Evolutionary conservation across 805 yeast species (phyloP).

Genomic region (Debaryomyces prosopidis): DNA sequence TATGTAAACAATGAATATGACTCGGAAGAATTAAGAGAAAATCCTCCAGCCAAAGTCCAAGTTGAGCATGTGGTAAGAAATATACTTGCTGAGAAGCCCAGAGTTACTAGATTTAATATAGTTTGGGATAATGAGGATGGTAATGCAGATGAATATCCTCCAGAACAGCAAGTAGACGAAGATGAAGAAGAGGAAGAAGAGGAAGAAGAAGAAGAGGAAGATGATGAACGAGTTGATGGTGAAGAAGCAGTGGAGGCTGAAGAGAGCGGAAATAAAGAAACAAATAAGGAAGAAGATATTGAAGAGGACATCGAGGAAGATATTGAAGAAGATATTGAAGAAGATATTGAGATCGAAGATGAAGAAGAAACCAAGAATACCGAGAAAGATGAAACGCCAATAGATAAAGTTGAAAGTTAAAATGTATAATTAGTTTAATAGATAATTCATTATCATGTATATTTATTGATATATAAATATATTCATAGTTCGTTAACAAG

Average conservation of each 20-base stretch:
- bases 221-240: slow-evolving; percentile 40
- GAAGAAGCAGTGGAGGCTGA: slow-evolving; percentile 40
- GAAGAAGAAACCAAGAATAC: slow-evolving; percentile 2
- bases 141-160: slow-evolving; percentile 69
- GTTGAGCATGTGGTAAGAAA: slow-evolving; percentile 93
- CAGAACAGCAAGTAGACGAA: slow-evolving; percentile 68
- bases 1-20: slow-evolving; percentile 98
- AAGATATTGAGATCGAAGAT: slow-evolving; percentile 11
- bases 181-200: slow-evolving; percentile 56
- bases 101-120: slow-evolving; percentile 94
- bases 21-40: slow-evolving; percentile 86
- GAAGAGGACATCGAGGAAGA: slow-evolving; percentile 21
- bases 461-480: slow-evolving; percentile 1
- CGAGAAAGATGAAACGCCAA: slow-evolving; percentile 11
- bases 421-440: slow-evolving; percentile 3
- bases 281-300: slow-evolving; percentile 19
- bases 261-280: slow-evolving; percentile 27
- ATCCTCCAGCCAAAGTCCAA: slow-evolving; percentile 91
- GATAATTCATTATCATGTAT: slow-evolving; percentile 1
- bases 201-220: slow-evolving; percentile 63
- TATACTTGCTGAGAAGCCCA: slow-evolving; percentile 93
- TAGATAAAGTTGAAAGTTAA: slow-evolving; percentile 8
- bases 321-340: slow-evolving; percentile 14
- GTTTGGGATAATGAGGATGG: slow-evolving; percentile 87
- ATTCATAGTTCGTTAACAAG: background rate